Percentiles rank a stretch among this genome's conserved stretches.
These are phyloP conservation scores for Saccharum spontaneum DNA, from an alignment of 176 grass and related monocot species.

Conservation along the genomic window DNA sequence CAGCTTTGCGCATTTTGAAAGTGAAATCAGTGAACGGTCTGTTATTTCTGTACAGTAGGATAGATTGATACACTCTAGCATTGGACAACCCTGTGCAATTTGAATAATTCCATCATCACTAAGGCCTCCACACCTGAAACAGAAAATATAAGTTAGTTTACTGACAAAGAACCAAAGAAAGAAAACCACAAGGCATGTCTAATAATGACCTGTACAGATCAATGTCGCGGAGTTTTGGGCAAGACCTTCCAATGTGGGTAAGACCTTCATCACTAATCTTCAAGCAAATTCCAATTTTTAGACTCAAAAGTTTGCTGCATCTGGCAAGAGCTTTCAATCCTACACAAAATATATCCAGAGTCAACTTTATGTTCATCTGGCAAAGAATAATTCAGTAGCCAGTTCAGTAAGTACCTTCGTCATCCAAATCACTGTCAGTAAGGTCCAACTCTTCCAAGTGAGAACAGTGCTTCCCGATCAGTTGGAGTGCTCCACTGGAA, in stretches of 20 bases:
- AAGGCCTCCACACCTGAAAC: constrained; percentile 64
- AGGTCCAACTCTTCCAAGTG: constrained; percentile 76
- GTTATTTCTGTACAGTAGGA: constrained; percentile 81
- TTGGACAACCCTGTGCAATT: constrained; percentile 59
- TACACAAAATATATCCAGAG: constrained; percentile 28
- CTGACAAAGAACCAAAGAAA: background rate
- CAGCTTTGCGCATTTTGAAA: constrained; percentile 68
- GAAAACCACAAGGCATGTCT: background rate
- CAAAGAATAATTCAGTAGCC: background rate
- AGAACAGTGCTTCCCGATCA: constrained; percentile 61
- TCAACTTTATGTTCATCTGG: constrained; percentile 5
- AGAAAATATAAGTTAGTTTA: constrained; percentile 22
- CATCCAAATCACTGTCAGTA: constrained; percentile 81
- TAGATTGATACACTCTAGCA: constrained; percentile 67
- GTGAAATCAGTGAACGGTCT: constrained; percentile 50
- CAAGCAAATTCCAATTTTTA: constrained; percentile 86
- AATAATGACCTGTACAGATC: constrained; percentile 68
- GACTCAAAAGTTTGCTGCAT: constrained; percentile 63
- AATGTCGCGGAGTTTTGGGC: constrained; percentile 64
- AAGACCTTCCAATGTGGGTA: constrained; percentile 55
- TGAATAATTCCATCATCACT: constrained; percentile 63
- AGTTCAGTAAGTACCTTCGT: constrained; percentile 64
- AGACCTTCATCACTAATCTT: constrained; percentile 79
- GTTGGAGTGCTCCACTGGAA: constrained; percentile 49
- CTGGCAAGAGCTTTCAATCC: constrained; percentile 61